Base-by-base conservation (phyloP, 2,329 filamentous ascomycete species). In the Sporothrix humicola region DNA sequence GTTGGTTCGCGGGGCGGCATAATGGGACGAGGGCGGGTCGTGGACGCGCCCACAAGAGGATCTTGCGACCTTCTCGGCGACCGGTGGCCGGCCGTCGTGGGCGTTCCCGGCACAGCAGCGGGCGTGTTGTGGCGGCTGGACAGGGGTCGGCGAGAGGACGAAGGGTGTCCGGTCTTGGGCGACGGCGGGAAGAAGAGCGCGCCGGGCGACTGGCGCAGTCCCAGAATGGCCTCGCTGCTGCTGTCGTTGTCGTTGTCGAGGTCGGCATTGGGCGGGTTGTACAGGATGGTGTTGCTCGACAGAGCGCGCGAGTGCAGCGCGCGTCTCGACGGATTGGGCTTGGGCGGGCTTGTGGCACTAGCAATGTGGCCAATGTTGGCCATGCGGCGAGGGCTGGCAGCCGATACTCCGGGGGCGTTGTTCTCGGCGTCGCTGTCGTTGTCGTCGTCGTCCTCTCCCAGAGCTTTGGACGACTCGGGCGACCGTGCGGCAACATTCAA, bases 221-320 rank as follows among this genome's bases (percentile, higher is more conserved):
- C 42, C 15, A 56, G 56, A 10, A 58, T 48, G 1, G n/a, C 61
- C 10, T 48, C 61, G 42, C 42, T 48, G 17, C 31, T 23, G 17
- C 31, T 23, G 15, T 71, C 50, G 20, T 68, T 46, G 50, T 59
- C 71, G 15, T 56, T 37, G 23, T 73, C 72, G n/a, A 61, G 65
- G 9, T 72, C 56, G 37, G 86, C 83, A 46, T 75, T 44, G 1
- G 77, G 84, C 0, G 94, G 94, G 48, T 93, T 94, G 82, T 92
- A 97, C 0, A 97, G 84, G 72, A 97, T 94, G 0, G 95, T 97
- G 77, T 91, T 93, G 23, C 90, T 92, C 0, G 95, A 97, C 3
- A 92, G 81, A 13, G 93, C 94, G 52, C 94, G 91, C 72, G 83
- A 87, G 78, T 97, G 94, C 4, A 85, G 78, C 0, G 81, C 83